These are phyloP conservation scores for Meyerozyma guilliermondii DNA, from an alignment of 1,139 yeast species.

Conservation along the genomic window DNA sequence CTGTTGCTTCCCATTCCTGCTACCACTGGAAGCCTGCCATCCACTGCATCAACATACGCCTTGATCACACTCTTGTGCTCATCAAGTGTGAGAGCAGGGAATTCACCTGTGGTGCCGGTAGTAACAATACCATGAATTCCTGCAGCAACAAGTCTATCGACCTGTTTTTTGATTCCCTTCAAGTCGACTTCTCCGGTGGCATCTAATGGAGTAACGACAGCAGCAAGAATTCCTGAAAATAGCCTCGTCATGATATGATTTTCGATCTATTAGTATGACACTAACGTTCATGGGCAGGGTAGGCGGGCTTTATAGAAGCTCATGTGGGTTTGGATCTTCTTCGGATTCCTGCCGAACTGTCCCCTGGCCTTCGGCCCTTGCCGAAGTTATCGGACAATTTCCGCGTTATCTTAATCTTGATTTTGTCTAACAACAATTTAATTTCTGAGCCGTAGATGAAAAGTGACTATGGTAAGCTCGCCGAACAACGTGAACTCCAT, in stretches of 20 bases:
- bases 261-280: neutral
- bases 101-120: constrained; percentile 16
- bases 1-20: constrained; percentile 14
- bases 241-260: constrained; percentile 1
- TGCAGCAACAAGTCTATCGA: constrained; percentile 10
- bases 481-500: too few relatives aligned
- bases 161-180: constrained; percentile 7
- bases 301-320: too few relatives aligned
- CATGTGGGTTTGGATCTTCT: too few relatives aligned
- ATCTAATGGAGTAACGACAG: constrained; percentile 13
- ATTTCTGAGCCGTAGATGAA: too few relatives aligned
- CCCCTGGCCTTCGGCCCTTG: too few relatives aligned
- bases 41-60: constrained; percentile 12
- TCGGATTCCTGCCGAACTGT: too few relatives aligned
- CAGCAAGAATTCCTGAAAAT: constrained; percentile 12
- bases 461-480: too few relatives aligned
- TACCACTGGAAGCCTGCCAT: constrained; percentile 11
- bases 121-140: constrained; percentile 13
- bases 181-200: constrained; percentile 7
- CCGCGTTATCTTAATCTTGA: too few relatives aligned
- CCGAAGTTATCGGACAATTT: too few relatives aligned
- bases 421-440: too few relatives aligned
- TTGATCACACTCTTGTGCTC: constrained; percentile 12
- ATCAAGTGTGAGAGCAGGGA: constrained; percentile 11
- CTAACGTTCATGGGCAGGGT: too few relatives aligned